Evolutionary conservation across 345 rosid species (phyloP), one percentile per base, ranked within the genome.

Genomic region (Geranium rotundifolium): DNA sequence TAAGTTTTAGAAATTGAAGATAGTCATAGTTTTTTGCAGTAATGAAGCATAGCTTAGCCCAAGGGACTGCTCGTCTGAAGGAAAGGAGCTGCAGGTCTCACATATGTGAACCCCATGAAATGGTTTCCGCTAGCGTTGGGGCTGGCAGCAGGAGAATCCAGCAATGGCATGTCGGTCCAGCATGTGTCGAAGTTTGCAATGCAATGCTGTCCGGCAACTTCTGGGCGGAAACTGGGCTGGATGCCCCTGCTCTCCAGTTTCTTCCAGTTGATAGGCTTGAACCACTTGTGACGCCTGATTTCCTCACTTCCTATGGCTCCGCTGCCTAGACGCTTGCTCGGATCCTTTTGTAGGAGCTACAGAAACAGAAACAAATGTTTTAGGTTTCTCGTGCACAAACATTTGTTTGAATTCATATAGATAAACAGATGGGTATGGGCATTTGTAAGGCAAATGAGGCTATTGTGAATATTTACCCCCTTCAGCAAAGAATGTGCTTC

Each of bases 141-240:
- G 71, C 93, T 85, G 54, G 75, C 85, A 63, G 85, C 97, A 12
- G 97, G 96, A 27, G 97, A 89, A 69, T 83, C 91, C 5, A 66
- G 62, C 62, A 87, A 61, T 17, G 95, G 80, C 99, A 88, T 87
- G 13, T 90, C 95, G 13, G 99, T 88, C 97, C 97, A 87, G 56
- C 73, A 71, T 69, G 75, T 90, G 63, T 86, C 97, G 29, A 93
- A 93, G 76, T 93, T 93, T 19, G 91, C 97, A 34, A 83, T 81
- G 80, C 99, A 90, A 19, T 76, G 87, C 56, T 73, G 83, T 69
- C 96, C 99, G 0, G 80, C 85, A 0, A 93, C 97, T 37, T 84
- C 78, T 2, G 99, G 97, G 8, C 78, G 77, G 70, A 93, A 93
- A 71, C 90, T 79, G n/a, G 99, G 97, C 67, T 77, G 70, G 69